phyloP scores from a whole-genome alignment of 257 asterid genomes.

The Phtheirospermum japonicum region DNA sequence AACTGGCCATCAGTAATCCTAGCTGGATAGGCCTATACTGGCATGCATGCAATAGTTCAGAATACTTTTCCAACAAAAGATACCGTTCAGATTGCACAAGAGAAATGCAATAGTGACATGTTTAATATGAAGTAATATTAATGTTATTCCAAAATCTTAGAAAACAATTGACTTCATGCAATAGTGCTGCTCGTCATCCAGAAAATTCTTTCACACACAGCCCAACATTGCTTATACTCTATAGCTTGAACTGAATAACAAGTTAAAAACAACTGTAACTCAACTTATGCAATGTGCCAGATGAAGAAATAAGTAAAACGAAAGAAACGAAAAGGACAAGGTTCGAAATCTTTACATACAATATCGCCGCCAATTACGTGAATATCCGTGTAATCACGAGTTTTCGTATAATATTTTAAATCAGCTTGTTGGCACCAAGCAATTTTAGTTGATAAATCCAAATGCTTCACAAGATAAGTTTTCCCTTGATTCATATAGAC shows the following conservation, averaged over 20 bases:
- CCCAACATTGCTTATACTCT: conserved; percentile 5
- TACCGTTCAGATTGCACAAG: conserved; percentile 23
- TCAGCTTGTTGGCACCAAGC: conserved; percentile 94
- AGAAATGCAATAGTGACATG: conserved; percentile 15
- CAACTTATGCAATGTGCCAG: conserved; percentile 22
- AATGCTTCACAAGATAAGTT: conserved; percentile 70
- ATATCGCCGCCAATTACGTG: conserved; percentile 66
- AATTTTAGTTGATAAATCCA: conserved; percentile 75
- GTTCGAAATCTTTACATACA: conserved; percentile 45
- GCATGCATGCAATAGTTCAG: conserved; percentile 25
- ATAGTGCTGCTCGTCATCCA: conserved; percentile 8
- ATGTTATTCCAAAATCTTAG: conserved; percentile 3
- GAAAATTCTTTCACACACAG: conserved; percentile 25
- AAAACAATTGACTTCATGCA: conserved; percentile 4
- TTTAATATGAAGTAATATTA: background rate
- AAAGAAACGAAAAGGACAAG: conserved; percentile 1
- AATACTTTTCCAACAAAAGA: conserved; percentile 13
- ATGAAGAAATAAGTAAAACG: conserved; percentile 15
- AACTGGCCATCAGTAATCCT: conserved; percentile 35
- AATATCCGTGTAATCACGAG: conserved; percentile 85
- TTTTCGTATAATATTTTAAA: conserved; percentile 81
- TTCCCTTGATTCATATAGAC: conserved; percentile 95
- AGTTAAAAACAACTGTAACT: conserved; percentile 16
- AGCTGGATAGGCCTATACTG: conserved; percentile 65
- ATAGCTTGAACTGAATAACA: conserved; percentile 14